Evolutionary conservation across 345 rosid genomes (phyloP), one percentile per base, ranked within the genome.

Genomic region (Populus tremula): DNA sequence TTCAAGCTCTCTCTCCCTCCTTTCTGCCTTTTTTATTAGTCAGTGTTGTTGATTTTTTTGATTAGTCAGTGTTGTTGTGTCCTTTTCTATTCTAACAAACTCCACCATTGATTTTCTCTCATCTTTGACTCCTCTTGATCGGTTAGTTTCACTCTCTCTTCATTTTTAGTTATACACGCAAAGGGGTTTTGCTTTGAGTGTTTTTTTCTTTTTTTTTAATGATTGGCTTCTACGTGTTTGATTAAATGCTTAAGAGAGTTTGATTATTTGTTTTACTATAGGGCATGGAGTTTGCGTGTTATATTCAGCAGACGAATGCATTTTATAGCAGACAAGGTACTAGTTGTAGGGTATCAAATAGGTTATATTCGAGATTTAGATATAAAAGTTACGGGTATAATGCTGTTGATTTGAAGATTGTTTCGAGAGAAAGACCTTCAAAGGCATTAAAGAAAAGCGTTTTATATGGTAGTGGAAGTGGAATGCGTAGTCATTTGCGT

Each of bases 281-380:
- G 67, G 84, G 54, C 54, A 94, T 94, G 98, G 94, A 87, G 56
- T 84, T 82, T 63, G 87, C 91, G 17, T 85, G 82, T 85, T 39
- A 89, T 81, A 66, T 91, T 74, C 83, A 70, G 84, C 90, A 81
- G 77, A 79, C 87, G 29, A 83, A 81, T 86, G 74, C 85, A 62
- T 69, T 83, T 75, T 76, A 39, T 49, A 49, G 79, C 39, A 73
- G 85, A 20, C 86, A 84, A 75, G 87, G 81, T 67, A 80, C 63
- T 17, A 63, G 83, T 72, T 80, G 65, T 79, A 67, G 85, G 81
- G 66, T 73, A 7, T 49, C 84, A 0, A 85, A 79, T 78, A 82
- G 77, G 70, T 75, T 81, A 23, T 56, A 63, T 75, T 82, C 82
- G 41, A 83, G 86, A 72, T 77, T 86, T 71, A 83, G 89, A 61